These are phyloP conservation scores for Platismatia glauca DNA, from an alignment of 495 filamentous ascomycete species.

Conservation along the genomic window DNA sequence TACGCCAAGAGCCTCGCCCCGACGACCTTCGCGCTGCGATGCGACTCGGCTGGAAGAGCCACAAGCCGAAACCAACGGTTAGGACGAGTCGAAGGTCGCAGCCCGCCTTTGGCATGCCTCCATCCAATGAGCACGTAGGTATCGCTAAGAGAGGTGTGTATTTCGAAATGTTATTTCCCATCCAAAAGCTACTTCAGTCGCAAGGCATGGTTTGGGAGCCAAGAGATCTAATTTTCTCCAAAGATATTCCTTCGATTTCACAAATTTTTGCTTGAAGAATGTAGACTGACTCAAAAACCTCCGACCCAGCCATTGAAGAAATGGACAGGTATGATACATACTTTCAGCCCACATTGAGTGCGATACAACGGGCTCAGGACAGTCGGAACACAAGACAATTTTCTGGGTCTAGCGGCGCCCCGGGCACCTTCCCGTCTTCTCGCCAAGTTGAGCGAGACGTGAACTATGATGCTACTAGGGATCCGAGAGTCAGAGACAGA, in stretches of 20 bases:
- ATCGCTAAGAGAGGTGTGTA: slow-evolving; percentile 8
- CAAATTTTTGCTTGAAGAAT: not conserved
- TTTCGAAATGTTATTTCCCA: not conserved
- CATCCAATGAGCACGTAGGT: slow-evolving; percentile 3
- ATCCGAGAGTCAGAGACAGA: slow-evolving; percentile 1
- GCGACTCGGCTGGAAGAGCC: slow-evolving; percentile 10
- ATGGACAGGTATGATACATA: not conserved
- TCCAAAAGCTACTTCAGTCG: not conserved
- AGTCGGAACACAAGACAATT: not conserved
- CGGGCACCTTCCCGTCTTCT: not conserved
- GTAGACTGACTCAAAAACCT: not conserved
- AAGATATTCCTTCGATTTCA: not conserved
- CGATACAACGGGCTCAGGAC: not conserved
- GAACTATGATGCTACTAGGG: not conserved
- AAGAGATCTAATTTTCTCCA: not conserved
- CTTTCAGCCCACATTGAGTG: not conserved
- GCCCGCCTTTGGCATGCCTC: slow-evolving; percentile 4
- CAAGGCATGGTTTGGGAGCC: not conserved
- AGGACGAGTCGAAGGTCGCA: slow-evolving; percentile 8
- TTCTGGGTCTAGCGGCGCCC: not conserved
- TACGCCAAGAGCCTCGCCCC: slow-evolving; percentile 2
- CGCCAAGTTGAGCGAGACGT: not conserved
- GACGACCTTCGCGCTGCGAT: slow-evolving; percentile 6
- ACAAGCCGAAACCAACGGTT: slow-evolving; percentile 12
- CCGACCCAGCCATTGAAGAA: not conserved